These are phyloP conservation scores for Dioscorea dumetorum DNA, from an alignment of 106 monocot genomes.

Conservation along the genomic window DNA sequence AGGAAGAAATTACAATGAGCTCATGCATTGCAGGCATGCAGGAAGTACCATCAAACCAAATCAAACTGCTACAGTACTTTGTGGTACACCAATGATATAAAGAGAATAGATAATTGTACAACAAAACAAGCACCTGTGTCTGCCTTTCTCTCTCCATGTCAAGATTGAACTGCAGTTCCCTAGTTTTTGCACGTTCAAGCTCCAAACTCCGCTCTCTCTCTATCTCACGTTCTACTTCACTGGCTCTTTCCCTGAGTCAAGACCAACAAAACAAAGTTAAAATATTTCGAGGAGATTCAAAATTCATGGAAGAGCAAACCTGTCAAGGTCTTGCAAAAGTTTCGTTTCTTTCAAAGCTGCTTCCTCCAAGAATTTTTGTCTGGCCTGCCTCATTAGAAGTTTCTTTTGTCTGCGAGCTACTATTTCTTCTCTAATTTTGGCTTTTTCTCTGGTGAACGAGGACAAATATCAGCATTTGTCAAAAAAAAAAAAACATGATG, in stretches of 20 bases:
- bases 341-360: conserved; percentile 67
- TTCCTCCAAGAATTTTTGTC: conserved; percentile 80
- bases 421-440: conserved; percentile 88
- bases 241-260: conserved; percentile 53
- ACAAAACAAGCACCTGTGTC: conserved; percentile 48
- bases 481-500: neutral
- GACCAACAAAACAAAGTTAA: neutral
- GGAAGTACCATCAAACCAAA: too few relatives aligned
- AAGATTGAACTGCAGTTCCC: conserved; percentile 76
- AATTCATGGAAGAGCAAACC: conserved; percentile 28
- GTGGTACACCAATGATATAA: neutral
- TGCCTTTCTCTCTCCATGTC: conserved; percentile 92
- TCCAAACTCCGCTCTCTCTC: conserved; percentile 72
- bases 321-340: conserved; percentile 88
- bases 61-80: neutral
- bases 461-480: neutral
- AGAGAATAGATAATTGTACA: too few relatives aligned
- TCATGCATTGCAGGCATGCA: too few relatives aligned
- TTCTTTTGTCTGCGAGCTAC: conserved; percentile 64
- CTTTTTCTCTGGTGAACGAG: conserved; percentile 56
- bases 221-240: conserved; percentile 67
- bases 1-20: too few relatives aligned
- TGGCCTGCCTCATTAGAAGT: conserved; percentile 49
- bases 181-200: conserved; percentile 79
- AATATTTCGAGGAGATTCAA: neutral